Evolutionary conservation across 2,329 filamentous ascomycete species (phyloP).

Genomic region (Cryphonectria radicalis): DNA sequence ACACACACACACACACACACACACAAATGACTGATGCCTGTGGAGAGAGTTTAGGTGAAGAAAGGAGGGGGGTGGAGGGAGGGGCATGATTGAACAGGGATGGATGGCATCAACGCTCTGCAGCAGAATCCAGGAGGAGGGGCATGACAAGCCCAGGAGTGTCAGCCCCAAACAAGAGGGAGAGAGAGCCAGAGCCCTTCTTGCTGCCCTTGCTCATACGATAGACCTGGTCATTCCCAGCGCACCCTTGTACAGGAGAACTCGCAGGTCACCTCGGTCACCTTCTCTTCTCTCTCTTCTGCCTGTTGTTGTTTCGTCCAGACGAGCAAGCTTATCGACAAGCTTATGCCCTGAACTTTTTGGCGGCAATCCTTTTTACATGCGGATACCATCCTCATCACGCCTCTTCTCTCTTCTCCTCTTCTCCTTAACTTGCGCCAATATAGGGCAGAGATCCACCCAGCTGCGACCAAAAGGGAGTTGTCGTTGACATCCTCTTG

Average conservation of each 20-base stretch:
- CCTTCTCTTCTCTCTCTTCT: background rate
- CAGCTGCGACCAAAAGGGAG: constrained; percentile 22
- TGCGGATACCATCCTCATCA: background rate
- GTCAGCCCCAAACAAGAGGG: constrained; percentile 1
- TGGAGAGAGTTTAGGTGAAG: constrained; percentile 9
- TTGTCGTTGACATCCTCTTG: constrained; percentile 16
- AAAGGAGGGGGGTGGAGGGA: background rate
- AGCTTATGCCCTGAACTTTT: constrained; percentile 8
- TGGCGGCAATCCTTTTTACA: background rate
- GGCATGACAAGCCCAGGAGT: constrained; percentile 10
- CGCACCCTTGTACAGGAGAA: background rate
- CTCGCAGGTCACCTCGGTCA: constrained; percentile 5
- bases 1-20: background rate
- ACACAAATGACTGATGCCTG: constrained; percentile 6
- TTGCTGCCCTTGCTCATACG: constrained; percentile 5
- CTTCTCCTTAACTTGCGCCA: constrained; percentile 18
- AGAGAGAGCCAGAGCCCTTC: background rate
- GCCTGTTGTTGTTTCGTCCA: constrained; percentile 3
- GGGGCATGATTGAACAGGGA: constrained; percentile 16
- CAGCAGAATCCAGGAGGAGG: constrained; percentile 15
- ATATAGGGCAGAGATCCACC: constrained; percentile 26
- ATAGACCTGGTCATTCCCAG: constrained; percentile 4
- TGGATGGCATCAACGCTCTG: constrained; percentile 8
- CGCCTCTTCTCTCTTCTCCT: constrained; percentile 11
- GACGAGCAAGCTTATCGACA: constrained; percentile 14